Evolutionary conservation across 1,139 yeast genomes (phyloP), one percentile per base, ranked within the genome.

Genomic region (Saccharomyces pastorianus): DNA sequence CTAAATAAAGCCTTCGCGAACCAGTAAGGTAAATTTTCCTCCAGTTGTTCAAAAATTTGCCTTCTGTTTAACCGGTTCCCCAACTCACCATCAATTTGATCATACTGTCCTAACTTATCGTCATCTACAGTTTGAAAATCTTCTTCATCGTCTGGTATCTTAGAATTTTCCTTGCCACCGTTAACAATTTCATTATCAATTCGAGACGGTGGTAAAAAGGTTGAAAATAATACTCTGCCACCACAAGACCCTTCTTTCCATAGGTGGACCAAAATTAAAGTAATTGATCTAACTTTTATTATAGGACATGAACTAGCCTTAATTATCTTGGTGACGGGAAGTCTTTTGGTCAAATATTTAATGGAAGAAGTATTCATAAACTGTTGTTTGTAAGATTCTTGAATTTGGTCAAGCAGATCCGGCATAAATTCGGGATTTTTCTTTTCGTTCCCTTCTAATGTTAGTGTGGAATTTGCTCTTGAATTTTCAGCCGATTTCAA

Each of bases 11-110:
- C 82, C 51, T 81, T 78, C 0, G 90, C 91, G 11, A 88, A 77
- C 98, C 98, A 93, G 50, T 77, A 78, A 0, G 99, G 98, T 28
- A 89, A 68, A 23, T 78, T 74, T 9, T 66, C 63, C 58, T 87
- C 80, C 46, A 89, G 71, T 26, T 73, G 75, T 14, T 72, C 73
- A n/a, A 77, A 73, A 42, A 65, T 48, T 14, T 60, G 60, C 25
- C 54, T 53, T 47, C 59, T 63, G 8, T 54, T 58, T 29, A 51
- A 54, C 4, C 52, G 55, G 20, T 51, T 58, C 7, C 58, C 61
- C 46, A 52, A 51, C 25, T 57, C 61, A 41, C 55, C 49, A 26
- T 61, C 63, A 20, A 51, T 50, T 32, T 38, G 57, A 32, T 59
- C 63, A 49, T 58, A 59, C 25, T 55, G 52, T 26, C 49, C 51